A percentile compares a stretch with the other conserved stretches of the same genome.
phyloP scores from a whole-genome alignment of 2,329 filamentous ascomycete genomes.

The Lasiodiplodia sp. region DNA sequence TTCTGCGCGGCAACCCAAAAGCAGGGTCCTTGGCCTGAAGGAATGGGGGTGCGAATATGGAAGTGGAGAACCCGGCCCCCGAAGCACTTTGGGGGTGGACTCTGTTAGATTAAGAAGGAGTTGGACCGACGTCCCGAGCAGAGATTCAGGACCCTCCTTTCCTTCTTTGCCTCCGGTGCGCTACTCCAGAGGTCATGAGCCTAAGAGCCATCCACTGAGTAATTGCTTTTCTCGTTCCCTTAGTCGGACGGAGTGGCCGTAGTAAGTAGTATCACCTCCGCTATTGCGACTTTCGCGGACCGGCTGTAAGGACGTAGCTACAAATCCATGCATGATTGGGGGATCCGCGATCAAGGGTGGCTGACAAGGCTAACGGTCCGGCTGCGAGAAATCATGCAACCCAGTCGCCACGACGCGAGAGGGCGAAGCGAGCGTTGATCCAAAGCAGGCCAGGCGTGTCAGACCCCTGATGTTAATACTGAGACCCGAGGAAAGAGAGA shows the following conservation, averaged over 20 bases:
- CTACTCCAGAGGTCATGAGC: not conserved
- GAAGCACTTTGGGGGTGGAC: not conserved
- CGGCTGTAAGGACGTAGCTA: not conserved
- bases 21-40: not conserved
- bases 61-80: not conserved
- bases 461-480: not conserved
- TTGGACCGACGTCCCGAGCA: not conserved
- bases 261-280: not conserved
- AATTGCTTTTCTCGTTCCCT: not conserved
- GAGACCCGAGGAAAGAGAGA: not conserved
- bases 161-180: not conserved
- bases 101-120: not conserved
- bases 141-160: not conserved
- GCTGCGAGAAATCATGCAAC: not conserved
- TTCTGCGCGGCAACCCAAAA: not conserved
- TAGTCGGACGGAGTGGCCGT: not conserved
- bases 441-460: not conserved
- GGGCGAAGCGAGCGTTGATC: slow-evolving; percentile 2
- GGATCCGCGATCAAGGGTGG: slow-evolving; percentile 4
- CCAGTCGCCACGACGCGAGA: not conserved
- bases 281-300: not conserved
- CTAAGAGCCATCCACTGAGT: not conserved
- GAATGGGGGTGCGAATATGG: not conserved
- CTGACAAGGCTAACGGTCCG: not conserved
- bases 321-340: not conserved